Percentiles rank a stretch among this genome's conserved stretches.
Evolutionary conservation across 768 basidiomycete species (phyloP).

Genomic region (Trichaptum fuscoviolaceum): DNA sequence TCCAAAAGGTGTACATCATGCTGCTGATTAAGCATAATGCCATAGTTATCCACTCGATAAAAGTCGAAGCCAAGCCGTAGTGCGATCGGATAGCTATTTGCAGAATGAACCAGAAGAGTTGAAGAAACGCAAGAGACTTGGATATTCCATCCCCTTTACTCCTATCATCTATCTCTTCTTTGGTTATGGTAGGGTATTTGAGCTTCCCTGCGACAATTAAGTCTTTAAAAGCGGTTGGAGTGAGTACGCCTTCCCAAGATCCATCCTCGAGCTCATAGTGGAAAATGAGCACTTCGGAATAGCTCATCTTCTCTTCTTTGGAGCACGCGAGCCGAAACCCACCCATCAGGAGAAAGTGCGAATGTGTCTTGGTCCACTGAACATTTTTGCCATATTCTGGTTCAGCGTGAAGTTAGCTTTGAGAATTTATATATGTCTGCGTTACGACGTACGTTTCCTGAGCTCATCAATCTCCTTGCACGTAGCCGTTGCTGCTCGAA

Average conservation of each 20-base stretch:
- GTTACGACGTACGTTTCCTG: neutral
- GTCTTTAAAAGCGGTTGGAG: neutral
- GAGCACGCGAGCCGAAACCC: neutral
- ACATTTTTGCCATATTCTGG: neutral
- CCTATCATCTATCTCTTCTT: constrained; percentile 22
- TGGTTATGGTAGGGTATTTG: constrained; percentile 9
- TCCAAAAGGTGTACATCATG: constrained; percentile 28
- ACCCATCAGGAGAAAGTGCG: constrained; percentile 2
- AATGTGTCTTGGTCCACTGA: constrained; percentile 7
- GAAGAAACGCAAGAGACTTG: constrained; percentile 26
- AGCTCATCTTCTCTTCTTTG: neutral
- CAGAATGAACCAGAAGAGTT: constrained; percentile 29
- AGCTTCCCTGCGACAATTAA: neutral
- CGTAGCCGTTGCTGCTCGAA: neutral
- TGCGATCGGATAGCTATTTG: constrained; percentile 20
- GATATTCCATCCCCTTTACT: constrained; percentile 28
- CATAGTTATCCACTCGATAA: neutral
- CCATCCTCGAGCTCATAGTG: neutral
- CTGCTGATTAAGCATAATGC: neutral
- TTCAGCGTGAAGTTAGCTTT: neutral
- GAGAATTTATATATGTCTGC: neutral
- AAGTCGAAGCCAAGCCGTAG: neutral
- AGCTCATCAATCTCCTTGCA: neutral
- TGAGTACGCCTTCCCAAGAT: neutral
- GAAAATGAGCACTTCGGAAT: neutral